These are phyloP conservation scores for Clathrospora elynae DNA, from an alignment of 2,329 filamentous ascomycete genomes.

Conservation along the genomic window DNA sequence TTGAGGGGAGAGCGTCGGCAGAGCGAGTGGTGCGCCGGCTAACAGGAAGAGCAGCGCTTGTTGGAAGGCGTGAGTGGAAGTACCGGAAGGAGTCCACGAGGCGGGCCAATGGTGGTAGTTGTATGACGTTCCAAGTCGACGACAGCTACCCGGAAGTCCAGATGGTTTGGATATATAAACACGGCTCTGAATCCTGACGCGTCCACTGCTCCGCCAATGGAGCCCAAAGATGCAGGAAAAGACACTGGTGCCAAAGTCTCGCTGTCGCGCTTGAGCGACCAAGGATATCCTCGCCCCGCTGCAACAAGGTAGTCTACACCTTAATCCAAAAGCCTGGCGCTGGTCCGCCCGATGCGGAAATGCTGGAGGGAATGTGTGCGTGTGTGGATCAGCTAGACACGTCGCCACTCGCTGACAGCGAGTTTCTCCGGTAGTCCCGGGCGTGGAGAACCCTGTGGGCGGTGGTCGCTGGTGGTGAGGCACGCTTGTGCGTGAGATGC, in stretches of 20 bases:
- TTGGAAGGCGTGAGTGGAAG: slow-evolving; percentile 16
- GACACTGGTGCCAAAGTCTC: slow-evolving; percentile 45
- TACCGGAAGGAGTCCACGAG: slow-evolving; percentile 17
- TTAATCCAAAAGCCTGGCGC: slow-evolving; percentile 39
- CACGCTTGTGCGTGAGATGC: slow-evolving; percentile 36
- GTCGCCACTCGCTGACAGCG: slow-evolving; percentile 40
- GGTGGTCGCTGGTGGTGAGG: slow-evolving; percentile 35
- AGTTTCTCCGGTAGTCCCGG: slow-evolving; percentile 37
- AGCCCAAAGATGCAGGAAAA: slow-evolving; percentile 42
- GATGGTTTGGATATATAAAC: slow-evolving; percentile 49
- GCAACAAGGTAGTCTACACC: slow-evolving; percentile 41
- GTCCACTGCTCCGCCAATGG: slow-evolving; percentile 45
- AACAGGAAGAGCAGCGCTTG: slow-evolving; percentile 18
- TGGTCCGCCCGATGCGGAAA: slow-evolving; percentile 45
- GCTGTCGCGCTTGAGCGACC: slow-evolving; percentile 36
- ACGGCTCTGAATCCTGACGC: slow-evolving; percentile 41
- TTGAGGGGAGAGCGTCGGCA: slow-evolving; percentile 5
- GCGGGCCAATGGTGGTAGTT: slow-evolving; percentile 18
- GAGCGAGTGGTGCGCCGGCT: slow-evolving; percentile 14
- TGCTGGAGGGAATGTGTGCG: slow-evolving; percentile 40
- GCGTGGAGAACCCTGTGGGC: slow-evolving; percentile 42
- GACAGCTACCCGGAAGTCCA: slow-evolving; percentile 36
- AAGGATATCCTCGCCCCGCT: slow-evolving; percentile 47
- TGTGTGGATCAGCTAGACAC: slow-evolving; percentile 38
- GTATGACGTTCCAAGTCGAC: slow-evolving; percentile 38